Evolutionary conservation across 2,329 filamentous ascomycete species (phyloP), one percentile per base, ranked within the genome.

Genomic region (Fusarium tanahbumbuense): DNA sequence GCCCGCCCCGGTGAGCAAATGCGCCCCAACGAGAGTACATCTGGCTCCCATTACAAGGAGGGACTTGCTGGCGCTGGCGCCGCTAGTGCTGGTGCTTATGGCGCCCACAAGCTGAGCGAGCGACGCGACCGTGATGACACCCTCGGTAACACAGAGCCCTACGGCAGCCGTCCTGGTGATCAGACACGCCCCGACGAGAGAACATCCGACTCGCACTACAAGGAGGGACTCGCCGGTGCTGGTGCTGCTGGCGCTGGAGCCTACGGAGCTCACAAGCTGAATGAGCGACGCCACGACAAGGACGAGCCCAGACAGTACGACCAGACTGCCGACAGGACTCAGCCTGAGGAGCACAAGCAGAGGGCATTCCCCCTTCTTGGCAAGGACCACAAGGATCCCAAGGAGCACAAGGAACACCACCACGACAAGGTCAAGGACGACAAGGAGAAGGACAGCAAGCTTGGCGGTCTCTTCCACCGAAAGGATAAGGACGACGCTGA

Each of bases 301-400:
- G 52, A 71, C 1, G 28, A 22, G 6, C n/a, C 40, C 3, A 32
- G 25, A 30, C 34, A 40, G 12, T 15, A 18, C 6, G 44, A 56
- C 0, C 53, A 50, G 12, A 55, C 49, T 9, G 30, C 58, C 8
- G 60, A 45, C 4, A 23, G 34, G 25, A 4, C 54, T 0, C 46
- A 65, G 13, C 40, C 44, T 6, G 53, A 70, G 7, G 59, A 73
- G 6, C 63, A 66, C 40, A 58, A 73, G 48, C 48, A 48, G 1
- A 48, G 70, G 15, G 56, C 60, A 12, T 73, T 73, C 20, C 64
- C 70, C 5, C 47, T 73, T 2, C 45, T 73, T 7, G 52, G 54
- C 0, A 67, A 60, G n/a, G 60, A 56, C 1, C 57, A 61, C 22
- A 70, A 70, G 37, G 60, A 68, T 2, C 34, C 22, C 13, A 34